These are phyloP conservation scores for Limnanthes douglasii DNA, from an alignment of 345 rosid genomes.

Conservation along the genomic window DNA sequence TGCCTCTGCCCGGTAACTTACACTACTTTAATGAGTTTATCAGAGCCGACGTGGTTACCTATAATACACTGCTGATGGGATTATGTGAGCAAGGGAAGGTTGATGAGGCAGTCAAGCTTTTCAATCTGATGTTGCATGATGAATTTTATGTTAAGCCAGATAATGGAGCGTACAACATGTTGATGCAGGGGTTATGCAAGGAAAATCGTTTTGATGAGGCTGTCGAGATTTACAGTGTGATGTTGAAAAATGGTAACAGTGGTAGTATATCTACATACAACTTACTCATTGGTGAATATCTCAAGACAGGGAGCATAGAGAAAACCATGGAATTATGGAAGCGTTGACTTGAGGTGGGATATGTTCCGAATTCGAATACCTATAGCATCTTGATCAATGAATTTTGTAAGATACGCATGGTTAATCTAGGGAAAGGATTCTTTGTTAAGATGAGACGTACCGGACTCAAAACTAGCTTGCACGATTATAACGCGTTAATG, in stretches of 20 bases:
- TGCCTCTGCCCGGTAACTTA: too few species aligned
- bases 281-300: constrained; percentile 27
- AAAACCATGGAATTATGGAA: constrained; percentile 52
- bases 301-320: constrained; percentile 25
- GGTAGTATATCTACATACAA: constrained; percentile 31
- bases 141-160: constrained; percentile 24
- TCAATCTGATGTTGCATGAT: constrained; percentile 19
- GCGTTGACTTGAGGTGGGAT: constrained; percentile 19
- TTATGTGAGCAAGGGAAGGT: constrained; percentile 30
- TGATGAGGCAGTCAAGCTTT: constrained; percentile 42
- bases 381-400: constrained; percentile 37
- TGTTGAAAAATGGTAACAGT: constrained; percentile 26
- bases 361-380: constrained; percentile 30
- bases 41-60: constrained; percentile 36
- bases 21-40: too few species aligned
- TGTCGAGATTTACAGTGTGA: constrained; percentile 21
- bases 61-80: constrained; percentile 39
- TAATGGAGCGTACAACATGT: constrained; percentile 25
- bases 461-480: constrained; percentile 18
- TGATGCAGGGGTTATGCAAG: constrained; percentile 50
- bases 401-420: constrained; percentile 33
- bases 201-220: constrained; percentile 30
- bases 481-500: constrained; percentile 35
- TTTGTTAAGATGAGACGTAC: constrained; percentile 29
- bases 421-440: constrained; percentile 47